These are phyloP conservation scores for Ichthyophthirius multifiliis DNA, from an alignment of 169 alveolate genomes.

Conservation along the genomic window DNA sequence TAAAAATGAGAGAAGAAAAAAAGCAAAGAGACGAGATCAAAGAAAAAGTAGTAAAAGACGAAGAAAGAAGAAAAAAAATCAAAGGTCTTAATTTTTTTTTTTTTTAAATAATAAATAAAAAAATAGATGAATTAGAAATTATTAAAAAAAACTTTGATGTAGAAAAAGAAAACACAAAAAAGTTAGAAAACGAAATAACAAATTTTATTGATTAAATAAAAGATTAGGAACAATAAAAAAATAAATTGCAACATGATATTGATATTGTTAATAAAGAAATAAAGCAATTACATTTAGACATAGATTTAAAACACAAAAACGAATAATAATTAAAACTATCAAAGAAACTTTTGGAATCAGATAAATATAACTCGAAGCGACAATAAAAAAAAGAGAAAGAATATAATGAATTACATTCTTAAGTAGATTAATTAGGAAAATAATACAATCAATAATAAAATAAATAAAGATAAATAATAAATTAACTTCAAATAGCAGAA, in stretches of 20 bases:
- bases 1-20: constrained; percentile 52
- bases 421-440: neutral
- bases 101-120: neutral
- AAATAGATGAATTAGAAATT: constrained; percentile 7
- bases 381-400: constrained; percentile 12
- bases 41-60: constrained; percentile 66
- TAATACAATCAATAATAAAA: neutral
- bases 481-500: constrained; percentile 5
- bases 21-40: constrained; percentile 55
- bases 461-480: neutral
- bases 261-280: too few species aligned
- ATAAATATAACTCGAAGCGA: constrained; percentile 29
- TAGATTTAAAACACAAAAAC: constrained; percentile 32
- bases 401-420: neutral
- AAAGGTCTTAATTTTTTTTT: constrained; percentile 41
- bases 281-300: constrained; percentile 5
- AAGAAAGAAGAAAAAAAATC: constrained; percentile 61
- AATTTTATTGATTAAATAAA: constrained; percentile 10
- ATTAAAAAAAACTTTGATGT: constrained; percentile 16
- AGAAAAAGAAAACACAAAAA: neutral
- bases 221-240: neutral
- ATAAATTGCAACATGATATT: constrained; percentile 2
- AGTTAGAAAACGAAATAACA: constrained; percentile 29
- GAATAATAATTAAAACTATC: constrained; percentile 34
- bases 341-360: too few species aligned